Conservation (phyloP, 169 alveolate species). For the Hepatocystis sp. region DNA sequence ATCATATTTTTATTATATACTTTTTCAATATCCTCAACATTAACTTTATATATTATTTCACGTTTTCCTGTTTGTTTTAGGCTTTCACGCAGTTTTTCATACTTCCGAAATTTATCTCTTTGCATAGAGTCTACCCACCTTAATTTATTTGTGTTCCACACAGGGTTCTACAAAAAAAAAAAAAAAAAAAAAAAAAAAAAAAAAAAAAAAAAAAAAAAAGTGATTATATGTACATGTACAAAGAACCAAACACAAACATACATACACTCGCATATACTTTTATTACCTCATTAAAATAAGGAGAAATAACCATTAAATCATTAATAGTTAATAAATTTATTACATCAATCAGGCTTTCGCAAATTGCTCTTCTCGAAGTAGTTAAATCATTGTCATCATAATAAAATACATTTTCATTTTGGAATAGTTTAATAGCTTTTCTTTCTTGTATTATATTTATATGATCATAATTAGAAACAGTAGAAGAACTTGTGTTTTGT, state of each 20-base stretch:
- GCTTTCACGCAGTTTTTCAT: conserved; percentile 71
- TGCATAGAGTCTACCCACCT: conserved; percentile 79
- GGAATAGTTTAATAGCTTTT: conserved; percentile 41
- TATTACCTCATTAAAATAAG: conserved; percentile 54
- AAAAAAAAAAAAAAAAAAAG: background rate
- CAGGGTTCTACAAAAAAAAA: conserved; percentile 75
- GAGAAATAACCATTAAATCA: conserved; percentile 54
- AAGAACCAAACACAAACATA: background rate
- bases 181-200: background rate
- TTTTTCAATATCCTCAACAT: conserved; percentile 59
- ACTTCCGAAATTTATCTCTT: conserved; percentile 79
- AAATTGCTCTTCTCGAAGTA: conserved; percentile 10
- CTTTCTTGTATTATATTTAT: conserved; percentile 22
- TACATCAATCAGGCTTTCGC: conserved; percentile 20
- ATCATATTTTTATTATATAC: conserved; percentile 73
- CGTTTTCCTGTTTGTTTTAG: conserved; percentile 73
- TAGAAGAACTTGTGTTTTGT: conserved; percentile 6
- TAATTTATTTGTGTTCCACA: conserved; percentile 72
- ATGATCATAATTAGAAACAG: conserved; percentile 5
- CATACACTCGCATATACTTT: background rate
- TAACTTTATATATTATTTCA: conserved; percentile 52
- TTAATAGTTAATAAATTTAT: conserved; percentile 25
- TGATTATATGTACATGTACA: background rate
- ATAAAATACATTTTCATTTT: conserved; percentile 26
- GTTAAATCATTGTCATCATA: conserved; percentile 33